phyloP scores from a whole-genome alignment of 805 yeast species.

The Cyberlindnera bimundalis region DNA sequence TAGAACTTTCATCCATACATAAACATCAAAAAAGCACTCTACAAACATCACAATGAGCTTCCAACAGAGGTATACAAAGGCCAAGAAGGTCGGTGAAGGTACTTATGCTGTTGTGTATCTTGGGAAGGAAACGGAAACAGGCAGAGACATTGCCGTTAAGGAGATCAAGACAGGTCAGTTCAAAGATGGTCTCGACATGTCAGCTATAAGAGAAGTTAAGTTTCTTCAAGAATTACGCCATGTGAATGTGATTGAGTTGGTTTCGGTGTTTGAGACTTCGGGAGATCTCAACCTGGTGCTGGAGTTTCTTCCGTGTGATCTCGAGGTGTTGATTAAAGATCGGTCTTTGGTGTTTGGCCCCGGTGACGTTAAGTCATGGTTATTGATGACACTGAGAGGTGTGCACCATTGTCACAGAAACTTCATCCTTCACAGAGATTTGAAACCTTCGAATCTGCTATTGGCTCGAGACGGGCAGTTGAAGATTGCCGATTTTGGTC shows the following conservation, averaged over 20 bases:
- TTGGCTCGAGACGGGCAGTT: constrained; percentile 84
- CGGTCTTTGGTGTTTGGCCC: constrained; percentile 70
- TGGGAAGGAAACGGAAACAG: constrained; percentile 60
- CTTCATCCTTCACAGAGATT: constrained; percentile 85
- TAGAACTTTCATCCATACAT: background rate
- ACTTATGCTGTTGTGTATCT: constrained; percentile 95
- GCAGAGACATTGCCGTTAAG: constrained; percentile 78
- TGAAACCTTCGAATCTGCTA: constrained; percentile 88
- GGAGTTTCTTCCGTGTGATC: constrained; percentile 88
- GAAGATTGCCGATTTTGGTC: constrained; percentile 96
- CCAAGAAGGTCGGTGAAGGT: constrained; percentile 96
- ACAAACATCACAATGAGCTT: no score
- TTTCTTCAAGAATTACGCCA: constrained; percentile 79
- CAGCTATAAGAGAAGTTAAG: constrained; percentile 91
- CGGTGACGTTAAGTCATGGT: constrained; percentile 90
- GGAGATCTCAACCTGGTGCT: constrained; percentile 76
- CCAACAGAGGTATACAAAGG: constrained; percentile 30
- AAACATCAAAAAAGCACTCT: no score
- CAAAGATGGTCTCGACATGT: constrained; percentile 96
- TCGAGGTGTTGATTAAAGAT: constrained; percentile 87
- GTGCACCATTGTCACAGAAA: constrained; percentile 94
- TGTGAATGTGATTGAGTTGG: constrained; percentile 77
- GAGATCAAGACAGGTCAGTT: constrained; percentile 93
- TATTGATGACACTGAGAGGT: constrained; percentile 91
- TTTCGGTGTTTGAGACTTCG: constrained; percentile 77